Conservation (phyloP, 2,329 filamentous ascomycete genomes). For the Phaeosphaeriaceae sp. region DNA sequence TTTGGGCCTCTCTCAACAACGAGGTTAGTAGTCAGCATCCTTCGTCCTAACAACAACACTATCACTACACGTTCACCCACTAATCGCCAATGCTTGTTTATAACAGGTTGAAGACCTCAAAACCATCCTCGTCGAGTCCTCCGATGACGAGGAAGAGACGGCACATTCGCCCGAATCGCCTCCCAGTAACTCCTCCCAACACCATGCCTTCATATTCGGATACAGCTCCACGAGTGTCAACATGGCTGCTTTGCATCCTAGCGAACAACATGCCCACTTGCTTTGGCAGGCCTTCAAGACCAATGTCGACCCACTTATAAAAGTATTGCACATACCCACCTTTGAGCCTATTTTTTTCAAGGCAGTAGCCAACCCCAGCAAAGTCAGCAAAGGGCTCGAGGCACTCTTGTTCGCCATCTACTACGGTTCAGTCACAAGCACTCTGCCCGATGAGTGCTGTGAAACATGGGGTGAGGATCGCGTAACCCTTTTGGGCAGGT, state of each 20-base stretch:
- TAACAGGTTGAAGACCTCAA: constrained; percentile 65
- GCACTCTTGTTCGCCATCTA: constrained; percentile 68
- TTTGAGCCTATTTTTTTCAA: constrained; percentile 67
- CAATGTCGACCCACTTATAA: constrained; percentile 75
- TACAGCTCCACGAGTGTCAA: constrained; percentile 75
- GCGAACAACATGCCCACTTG: constrained; percentile 65
- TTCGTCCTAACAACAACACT: too few species aligned
- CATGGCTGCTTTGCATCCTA: constrained; percentile 68
- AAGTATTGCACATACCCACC: constrained; percentile 73
- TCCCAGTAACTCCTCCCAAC: constrained; percentile 53
- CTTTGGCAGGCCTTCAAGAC: constrained; percentile 76
- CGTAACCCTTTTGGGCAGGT: constrained; percentile 57
- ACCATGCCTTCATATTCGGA: constrained; percentile 75
- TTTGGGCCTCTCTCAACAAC: constrained; percentile 78
- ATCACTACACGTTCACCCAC: too few species aligned
- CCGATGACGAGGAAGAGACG: constrained; percentile 65
- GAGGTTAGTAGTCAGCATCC: constrained; percentile 63
- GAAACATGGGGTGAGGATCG: constrained; percentile 60
- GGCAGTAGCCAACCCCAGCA: constrained; percentile 65
- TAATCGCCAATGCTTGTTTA: constrained; percentile 13
- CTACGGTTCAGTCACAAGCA: constrained; percentile 62
- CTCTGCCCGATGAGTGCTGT: constrained; percentile 56
- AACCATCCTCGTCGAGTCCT: constrained; percentile 66
- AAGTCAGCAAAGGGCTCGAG: constrained; percentile 64
- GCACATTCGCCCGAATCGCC: constrained; percentile 48